Base-by-base conservation (phyloP, 1,284 basidiomycete species). In the Trametes versicolor region DNA sequence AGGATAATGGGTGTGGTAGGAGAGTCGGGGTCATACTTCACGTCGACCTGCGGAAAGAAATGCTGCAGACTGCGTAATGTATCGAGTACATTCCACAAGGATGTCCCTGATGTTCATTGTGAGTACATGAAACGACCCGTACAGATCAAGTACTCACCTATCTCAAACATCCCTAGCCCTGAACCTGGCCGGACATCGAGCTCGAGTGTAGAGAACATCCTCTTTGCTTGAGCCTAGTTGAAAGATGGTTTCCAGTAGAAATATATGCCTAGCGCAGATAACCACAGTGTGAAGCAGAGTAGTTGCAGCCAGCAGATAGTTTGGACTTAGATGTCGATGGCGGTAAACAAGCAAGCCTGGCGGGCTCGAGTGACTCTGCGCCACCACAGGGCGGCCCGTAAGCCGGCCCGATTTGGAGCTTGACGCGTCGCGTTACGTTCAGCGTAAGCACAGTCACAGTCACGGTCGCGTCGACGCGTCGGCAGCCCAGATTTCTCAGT, bases 11-110 rank as follows among this genome's bases (percentile, higher is more conserved):
- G 92, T 1, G 92, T 90, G 4, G 83, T 87, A 5, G 90, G 84
- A n/a, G 88, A 83, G 69, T 93, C 91, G 12, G 87, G 84, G 74
- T 96, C 93, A 75, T 90, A 96, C 75, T 94, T 93, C 71, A 96
- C 81, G 67, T 95, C 92, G 50, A 95, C 86, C 71, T 93, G 90
- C 45, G 93, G 94, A 68, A 93, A 95, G 55, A 83, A 76, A 70
- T 91, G 85, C 58, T 87, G 87, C 27, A 86, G 79, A 41, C 81
- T 76, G 48, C 89, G 84, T 7, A 97, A 80, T 45, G 86, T 78
- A 70, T 94, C 92, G 55, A 96, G 82, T 15, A 95, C 82, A 34
- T 86, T 87, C 94, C 94, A 96, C 7, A 96, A 80, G 0, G 92
- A 93, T 53, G 90, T 83, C 43, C 95, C 94, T 94, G 69, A 48